Conservation (phyloP, 768 basidiomycete genomes). For the Mycena rebaudengoi region DNA sequence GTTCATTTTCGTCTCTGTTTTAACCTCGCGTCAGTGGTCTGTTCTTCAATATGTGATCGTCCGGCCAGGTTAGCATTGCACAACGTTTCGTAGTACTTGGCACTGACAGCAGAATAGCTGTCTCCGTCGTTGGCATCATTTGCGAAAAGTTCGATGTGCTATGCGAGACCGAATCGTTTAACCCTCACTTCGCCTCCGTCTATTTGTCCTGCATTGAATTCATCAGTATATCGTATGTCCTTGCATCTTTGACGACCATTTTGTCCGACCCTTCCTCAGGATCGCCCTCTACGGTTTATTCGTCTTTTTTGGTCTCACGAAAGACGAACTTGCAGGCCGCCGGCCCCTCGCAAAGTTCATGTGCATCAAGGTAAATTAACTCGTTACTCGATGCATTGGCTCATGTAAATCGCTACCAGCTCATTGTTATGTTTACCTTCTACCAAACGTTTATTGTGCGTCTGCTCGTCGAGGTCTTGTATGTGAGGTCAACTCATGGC, state of each 20-base stretch:
- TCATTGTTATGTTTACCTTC: slow-evolving; percentile 89
- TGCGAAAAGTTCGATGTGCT: slow-evolving; percentile 74
- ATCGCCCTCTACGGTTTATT: slow-evolving; percentile 88
- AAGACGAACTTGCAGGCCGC: slow-evolving; percentile 77
- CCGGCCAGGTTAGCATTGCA: slow-evolving; percentile 51
- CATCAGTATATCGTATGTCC: slow-evolving; percentile 78
- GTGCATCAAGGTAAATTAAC: too few species aligned
- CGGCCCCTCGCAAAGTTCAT: slow-evolving; percentile 88
- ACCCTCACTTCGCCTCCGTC: slow-evolving; percentile 66
- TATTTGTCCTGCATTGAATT: slow-evolving; percentile 81
- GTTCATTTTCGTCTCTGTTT: not conserved
- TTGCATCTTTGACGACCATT: too few species aligned
- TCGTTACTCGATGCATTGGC: too few species aligned
- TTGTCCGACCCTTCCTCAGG: slow-evolving; percentile 42
- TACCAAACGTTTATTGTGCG: slow-evolving; percentile 83
- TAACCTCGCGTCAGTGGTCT: slow-evolving; percentile 78
- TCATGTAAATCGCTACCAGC: too few species aligned
- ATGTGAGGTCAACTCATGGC: not conserved
- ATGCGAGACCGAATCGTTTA: slow-evolving; percentile 70
- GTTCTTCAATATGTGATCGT: slow-evolving; percentile 91
- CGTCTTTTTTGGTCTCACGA: slow-evolving; percentile 83
- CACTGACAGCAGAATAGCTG: too few species aligned
- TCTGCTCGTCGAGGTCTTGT: slow-evolving; percentile 2
- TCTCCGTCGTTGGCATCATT: slow-evolving; percentile 81
- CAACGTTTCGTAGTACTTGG: too few species aligned